Evolutionary conservation across 495 filamentous ascomycete genomes (phyloP).

Genomic region (Penicillium chermesinum): DNA sequence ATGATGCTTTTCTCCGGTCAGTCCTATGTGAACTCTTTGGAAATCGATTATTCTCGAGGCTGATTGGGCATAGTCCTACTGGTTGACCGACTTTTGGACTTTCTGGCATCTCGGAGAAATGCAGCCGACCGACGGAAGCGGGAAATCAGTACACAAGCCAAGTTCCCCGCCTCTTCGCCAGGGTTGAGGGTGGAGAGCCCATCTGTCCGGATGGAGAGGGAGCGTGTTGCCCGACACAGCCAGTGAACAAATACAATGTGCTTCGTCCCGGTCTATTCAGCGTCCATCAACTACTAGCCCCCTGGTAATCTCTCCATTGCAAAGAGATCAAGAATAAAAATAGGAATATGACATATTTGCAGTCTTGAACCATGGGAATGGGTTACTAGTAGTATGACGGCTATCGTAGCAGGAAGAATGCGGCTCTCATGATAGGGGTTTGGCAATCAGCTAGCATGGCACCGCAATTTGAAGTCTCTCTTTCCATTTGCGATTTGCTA

Average conservation of each 20-base stretch:
- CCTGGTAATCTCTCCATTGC: too few species aligned
- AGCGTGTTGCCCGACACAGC: neutral
- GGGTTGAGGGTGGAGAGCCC: constrained; percentile 5
- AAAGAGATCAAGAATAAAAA: too few species aligned
- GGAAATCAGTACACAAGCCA: constrained; percentile 17
- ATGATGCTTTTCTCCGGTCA: constrained; percentile 32
- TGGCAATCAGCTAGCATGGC: too few species aligned
- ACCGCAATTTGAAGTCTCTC: too few species aligned
- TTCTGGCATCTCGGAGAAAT: constrained; percentile 17
- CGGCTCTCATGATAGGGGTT: too few species aligned
- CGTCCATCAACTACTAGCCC: too few species aligned
- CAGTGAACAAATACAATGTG: neutral
- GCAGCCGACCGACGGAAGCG: constrained; percentile 31
- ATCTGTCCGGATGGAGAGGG: neutral
- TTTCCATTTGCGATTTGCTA: too few species aligned
- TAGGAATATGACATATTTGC: too few species aligned
- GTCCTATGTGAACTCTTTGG: constrained; percentile 12
- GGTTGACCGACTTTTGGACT: constrained; percentile 42
- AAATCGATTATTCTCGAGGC: constrained; percentile 4
- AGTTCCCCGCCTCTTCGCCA: constrained; percentile 3
- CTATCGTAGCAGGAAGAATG: too few species aligned
- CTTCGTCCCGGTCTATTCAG: too few species aligned
- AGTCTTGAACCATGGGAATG: too few species aligned
- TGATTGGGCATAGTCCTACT: constrained; percentile 29
- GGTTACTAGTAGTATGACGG: too few species aligned